A percentile compares a stretch with the other conserved stretches of the same genome.
Conservation (phyloP, 2,329 filamentous ascomycete genomes). For the Clonostachys byssicola region DNA sequence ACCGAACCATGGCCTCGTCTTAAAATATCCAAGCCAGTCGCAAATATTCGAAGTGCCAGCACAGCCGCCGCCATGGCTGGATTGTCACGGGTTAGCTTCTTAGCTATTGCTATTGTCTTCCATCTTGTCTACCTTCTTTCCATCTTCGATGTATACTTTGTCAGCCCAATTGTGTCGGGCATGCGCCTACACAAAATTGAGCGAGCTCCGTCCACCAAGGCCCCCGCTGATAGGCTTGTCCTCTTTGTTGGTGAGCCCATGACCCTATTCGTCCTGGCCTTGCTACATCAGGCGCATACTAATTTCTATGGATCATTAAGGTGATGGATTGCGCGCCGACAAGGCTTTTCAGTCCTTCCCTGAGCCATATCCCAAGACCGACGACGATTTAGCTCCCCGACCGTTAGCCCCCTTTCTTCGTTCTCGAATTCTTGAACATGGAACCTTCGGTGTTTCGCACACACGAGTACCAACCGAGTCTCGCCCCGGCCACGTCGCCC, state of each 20-base stretch:
- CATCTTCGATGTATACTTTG: slow-evolving; percentile 98
- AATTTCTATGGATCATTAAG: slow-evolving; percentile 28
- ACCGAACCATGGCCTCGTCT: too few relatives aligned
- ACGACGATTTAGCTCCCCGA: slow-evolving; percentile 64
- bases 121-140: slow-evolving; percentile 92
- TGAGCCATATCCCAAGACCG: slow-evolving; percentile 70
- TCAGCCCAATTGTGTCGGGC: slow-evolving; percentile 92
- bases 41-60: too few relatives aligned
- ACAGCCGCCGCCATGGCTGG: slow-evolving; percentile 39
- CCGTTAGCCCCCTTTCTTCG: slow-evolving; percentile 89
- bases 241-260: slow-evolving; percentile 74
- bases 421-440: slow-evolving; percentile 80
- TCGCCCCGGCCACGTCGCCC: slow-evolving; percentile 88
- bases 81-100: slow-evolving; percentile 70
- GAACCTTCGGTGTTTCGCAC: slow-evolving; percentile 96
- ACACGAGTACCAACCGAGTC: slow-evolving; percentile 97
- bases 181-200: slow-evolving; percentile 81
- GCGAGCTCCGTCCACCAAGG: slow-evolving; percentile 46
- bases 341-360: slow-evolving; percentile 95
- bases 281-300: too few relatives aligned
- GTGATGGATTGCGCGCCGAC: slow-evolving; percentile 91
- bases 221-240: slow-evolving; percentile 85
- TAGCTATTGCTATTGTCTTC: slow-evolving; percentile 85
- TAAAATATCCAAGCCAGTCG: too few relatives aligned
- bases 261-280: too few relatives aligned